A percentile compares a stretch with the other conserved stretches of the same genome.
Conservation (phyloP, 306 rosid species). For the Albizia julibrissin region DNA sequence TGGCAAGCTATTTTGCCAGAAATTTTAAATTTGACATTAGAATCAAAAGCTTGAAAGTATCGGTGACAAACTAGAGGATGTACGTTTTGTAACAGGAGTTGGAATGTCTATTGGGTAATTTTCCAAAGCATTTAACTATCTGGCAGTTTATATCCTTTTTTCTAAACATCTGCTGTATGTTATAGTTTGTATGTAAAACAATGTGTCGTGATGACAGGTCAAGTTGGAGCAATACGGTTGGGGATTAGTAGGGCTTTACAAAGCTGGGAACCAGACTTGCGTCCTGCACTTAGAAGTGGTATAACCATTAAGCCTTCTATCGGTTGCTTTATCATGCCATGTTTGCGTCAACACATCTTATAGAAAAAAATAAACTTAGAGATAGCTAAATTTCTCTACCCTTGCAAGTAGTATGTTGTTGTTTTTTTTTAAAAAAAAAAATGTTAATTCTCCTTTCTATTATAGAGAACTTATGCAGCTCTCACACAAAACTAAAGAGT, state of each 20-base stretch:
- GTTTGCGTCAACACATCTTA: background rate
- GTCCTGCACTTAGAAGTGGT: conserved; percentile 80
- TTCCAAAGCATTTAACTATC: background rate
- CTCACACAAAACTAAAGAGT: background rate
- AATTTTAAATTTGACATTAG: background rate
- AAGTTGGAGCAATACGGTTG: conserved; percentile 92
- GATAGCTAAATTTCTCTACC: background rate
- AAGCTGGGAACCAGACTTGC: conserved; percentile 93
- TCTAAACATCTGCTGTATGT: background rate
- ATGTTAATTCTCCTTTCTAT: background rate
- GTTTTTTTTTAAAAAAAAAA: too few species aligned
- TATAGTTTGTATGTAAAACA: background rate
- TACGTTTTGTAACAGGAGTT: background rate
- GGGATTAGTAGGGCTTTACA: conserved; percentile 96
- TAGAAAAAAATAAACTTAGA: background rate
- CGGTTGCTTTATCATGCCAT: conserved; percentile 9
- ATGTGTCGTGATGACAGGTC: conserved; percentile 57
- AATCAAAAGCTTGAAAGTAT: background rate
- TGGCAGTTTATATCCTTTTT: background rate
- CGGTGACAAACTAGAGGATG: background rate
- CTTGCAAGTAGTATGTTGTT: background rate
- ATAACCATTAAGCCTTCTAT: conserved; percentile 19
- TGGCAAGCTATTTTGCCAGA: background rate
- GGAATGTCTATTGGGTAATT: background rate
- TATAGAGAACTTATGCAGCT: background rate